Percentiles rank a stretch among this genome's conserved stretches.
Conservation (phyloP, 768 basidiomycete genomes). For the Agrocybe pediades region DNA sequence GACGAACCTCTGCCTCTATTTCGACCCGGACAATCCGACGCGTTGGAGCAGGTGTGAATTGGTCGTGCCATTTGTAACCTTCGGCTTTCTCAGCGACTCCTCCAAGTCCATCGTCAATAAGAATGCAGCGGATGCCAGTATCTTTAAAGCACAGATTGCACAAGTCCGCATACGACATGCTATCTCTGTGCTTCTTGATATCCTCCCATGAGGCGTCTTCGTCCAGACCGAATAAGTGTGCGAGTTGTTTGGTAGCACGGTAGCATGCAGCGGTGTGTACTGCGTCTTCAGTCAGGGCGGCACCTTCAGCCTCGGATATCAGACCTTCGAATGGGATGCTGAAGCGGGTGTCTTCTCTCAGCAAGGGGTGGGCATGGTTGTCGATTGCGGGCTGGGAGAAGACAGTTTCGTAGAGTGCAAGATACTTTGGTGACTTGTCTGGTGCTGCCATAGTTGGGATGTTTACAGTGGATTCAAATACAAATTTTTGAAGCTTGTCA, state of each 20-base stretch:
- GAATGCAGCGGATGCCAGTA: constrained; percentile 63
- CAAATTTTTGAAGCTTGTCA: no score
- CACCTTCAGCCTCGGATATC: constrained; percentile 63
- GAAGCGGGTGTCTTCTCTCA: constrained; percentile 46
- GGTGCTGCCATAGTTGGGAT: no score
- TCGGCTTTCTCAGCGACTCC: constrained; percentile 47
- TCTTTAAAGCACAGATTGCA: constrained; percentile 56
- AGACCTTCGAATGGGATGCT: constrained; percentile 62
- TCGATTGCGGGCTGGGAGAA: constrained; percentile 61
- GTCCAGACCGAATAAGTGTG: constrained; percentile 45
- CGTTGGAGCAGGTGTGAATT: constrained; percentile 50
- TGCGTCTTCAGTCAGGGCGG: constrained; percentile 52
- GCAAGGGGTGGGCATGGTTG: constrained; percentile 79
- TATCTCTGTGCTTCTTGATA: constrained; percentile 48
- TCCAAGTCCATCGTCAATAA: constrained; percentile 75
- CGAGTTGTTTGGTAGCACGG: constrained; percentile 59
- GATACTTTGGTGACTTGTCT: constrained; percentile 10
- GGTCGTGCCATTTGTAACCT: constrained; percentile 62
- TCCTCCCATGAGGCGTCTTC: constrained; percentile 54
- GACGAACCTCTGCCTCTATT: constrained; percentile 64
- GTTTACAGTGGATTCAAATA: no score
- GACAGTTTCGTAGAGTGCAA: constrained; percentile 27
- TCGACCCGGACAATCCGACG: constrained; percentile 73
- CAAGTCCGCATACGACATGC: constrained; percentile 53
- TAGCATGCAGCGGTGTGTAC: constrained; percentile 58